Evolutionary conservation across 257 asterid genomes (phyloP), one percentile per base, ranked within the genome.

Genomic region (Datura wrightii): DNA sequence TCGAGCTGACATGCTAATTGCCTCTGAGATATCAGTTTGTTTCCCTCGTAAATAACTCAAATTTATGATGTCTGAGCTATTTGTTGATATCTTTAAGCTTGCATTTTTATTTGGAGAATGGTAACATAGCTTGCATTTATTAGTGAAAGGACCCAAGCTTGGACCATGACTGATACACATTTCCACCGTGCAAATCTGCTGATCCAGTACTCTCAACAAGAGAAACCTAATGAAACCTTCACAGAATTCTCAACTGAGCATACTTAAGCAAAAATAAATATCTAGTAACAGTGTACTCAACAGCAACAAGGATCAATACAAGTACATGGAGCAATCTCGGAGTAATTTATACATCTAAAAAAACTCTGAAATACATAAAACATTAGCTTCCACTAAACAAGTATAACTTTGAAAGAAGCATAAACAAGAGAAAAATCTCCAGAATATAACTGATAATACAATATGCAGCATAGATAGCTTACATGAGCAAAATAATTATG

Each of bases 201-300:
- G 74, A 70, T 70, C 79, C 55, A 19, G 55, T 18, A 70, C 15
- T 70, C 55, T 42, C 54, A 42, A 19, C 55, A 42, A 70, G 79
- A 70, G 54, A 70, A 70, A 69, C 34, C 7, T 69, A 41, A 69
- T 69, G 15, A 69, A 10, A 42, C 79, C 79, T 71, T 42, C 37
- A 71, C 55, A 71, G 54, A 42, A 42, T 41, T 41, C 36, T 70
- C 54, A 41, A 41, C 5, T 10, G 16, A n/a, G 18, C 55, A 9
- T 10, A 42, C 5, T n/a, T 71, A 71, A 42, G 55, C 55, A 71
- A 18, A 70, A n/a, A 71, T 42, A 42, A 71, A n/a, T 71, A 42
- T 71, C 55, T 70, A n/a, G 48, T 41, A 70, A 70, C 39, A 42
- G 55, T 4, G 79, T 10, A 71, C 36, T 46, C 48, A 42, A 18